These are phyloP conservation scores for Cladosporium sp. DNA, from an alignment of 2,329 filamentous ascomycete species.

Conservation along the genomic window DNA sequence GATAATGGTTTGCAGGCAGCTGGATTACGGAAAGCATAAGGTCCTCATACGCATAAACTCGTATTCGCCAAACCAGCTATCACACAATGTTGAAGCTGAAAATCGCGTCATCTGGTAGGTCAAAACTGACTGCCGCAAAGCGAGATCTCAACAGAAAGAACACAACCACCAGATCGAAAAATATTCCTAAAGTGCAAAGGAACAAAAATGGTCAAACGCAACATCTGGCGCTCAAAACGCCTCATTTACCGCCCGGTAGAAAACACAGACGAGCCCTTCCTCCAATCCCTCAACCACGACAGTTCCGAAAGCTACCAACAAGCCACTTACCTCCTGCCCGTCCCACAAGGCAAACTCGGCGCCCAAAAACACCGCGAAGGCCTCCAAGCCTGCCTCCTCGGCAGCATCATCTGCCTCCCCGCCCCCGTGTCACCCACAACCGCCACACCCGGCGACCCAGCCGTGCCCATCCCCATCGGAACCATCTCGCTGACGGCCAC, in stretches of 20 bases:
- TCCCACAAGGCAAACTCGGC: conserved; percentile 27
- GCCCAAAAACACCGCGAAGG: conserved; percentile 26
- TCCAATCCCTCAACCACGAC: conserved; percentile 14
- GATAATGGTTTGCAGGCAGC: too few species aligned
- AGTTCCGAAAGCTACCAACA: conserved; percentile 13
- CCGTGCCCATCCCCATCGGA: conserved; percentile 30
- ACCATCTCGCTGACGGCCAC: conserved; percentile 27
- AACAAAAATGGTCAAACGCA: conserved; percentile 13
- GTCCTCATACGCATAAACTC: too few species aligned
- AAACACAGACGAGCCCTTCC: conserved; percentile 29
- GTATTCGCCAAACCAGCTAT: too few species aligned
- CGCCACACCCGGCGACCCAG: not conserved
- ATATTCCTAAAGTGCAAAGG: too few species aligned
- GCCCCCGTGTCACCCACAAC: conserved; percentile 9
- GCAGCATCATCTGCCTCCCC: conserved; percentile 36
- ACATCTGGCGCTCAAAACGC: conserved; percentile 34
- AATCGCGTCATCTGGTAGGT: too few species aligned
- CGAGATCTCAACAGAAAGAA: too few species aligned
- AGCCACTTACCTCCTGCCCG: conserved; percentile 20
- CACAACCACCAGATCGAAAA: too few species aligned
- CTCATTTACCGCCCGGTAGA: conserved; percentile 37
- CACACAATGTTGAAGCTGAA: too few species aligned
- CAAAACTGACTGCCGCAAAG: too few species aligned
- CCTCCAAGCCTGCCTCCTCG: conserved; percentile 29
- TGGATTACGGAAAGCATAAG: too few species aligned